Evolutionary conservation across 257 asterid genomes (phyloP), one percentile per base, ranked within the genome.

Genomic region (Plantago major): DNA sequence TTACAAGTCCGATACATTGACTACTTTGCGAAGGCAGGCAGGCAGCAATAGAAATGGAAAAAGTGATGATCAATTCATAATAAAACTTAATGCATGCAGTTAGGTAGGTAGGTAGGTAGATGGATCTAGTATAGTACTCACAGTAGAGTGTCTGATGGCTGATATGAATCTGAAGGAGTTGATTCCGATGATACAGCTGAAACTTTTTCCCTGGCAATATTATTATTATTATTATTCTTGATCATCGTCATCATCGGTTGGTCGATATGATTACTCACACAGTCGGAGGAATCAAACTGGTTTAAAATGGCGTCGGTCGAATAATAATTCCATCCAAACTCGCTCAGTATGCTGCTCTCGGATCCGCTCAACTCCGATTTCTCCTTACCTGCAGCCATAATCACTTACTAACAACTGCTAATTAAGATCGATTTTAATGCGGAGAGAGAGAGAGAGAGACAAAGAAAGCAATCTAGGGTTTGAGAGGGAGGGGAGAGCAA

Each of bases 261-360:
- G 26, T 22, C 26, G 26, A 22, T 22, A 13, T 9, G 17, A 14
- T 3, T 48, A 14, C 13, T 50, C 8, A 26, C 55, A 15, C 30
- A 16, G 30, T 2, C 3, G 40, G 40, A 33, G 8, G 6, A 5
- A 33, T 33, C 7, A 33, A 33, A 33, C 5, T 33, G 40, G 3
- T 33, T 33, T 1, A 56, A 52, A 15, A n/a, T 61, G 63, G 11
- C 44, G 51, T 60, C 46, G 16, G 48, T 22, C 38, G 12, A 14
- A 18, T 9, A 14, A 57, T 84, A 70, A 76, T 72, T 79, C 97
- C 97, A 90, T 3, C 90, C 95, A 52, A 84, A 90, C 57, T 90
- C 93, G 43, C 64, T 48, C 59, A 89, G 82, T 61, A 82, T 63
- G 60, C 40, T 68, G 42, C 33, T 76, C 14, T 77, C 88, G 22